Percentiles rank a stretch among this genome's conserved stretches.
Conservation (phyloP, 441 rosid species). For the Gossypium schwendimanii region DNA sequence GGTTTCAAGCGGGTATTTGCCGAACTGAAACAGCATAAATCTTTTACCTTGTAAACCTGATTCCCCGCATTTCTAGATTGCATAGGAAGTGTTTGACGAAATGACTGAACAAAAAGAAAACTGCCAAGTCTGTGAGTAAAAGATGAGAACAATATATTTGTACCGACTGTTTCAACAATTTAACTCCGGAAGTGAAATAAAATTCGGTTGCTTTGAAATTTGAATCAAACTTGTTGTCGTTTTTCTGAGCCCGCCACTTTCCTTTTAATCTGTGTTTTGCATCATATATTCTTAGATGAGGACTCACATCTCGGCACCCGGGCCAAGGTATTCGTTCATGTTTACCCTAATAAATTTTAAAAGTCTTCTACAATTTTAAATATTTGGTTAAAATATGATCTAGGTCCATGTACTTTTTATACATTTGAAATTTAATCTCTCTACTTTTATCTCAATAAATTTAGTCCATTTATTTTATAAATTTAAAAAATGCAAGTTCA, state of each 20-base stretch:
- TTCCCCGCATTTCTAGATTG: constrained; percentile 33
- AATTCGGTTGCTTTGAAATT: neutral
- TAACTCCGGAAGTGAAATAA: neutral
- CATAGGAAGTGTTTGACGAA: constrained; percentile 31
- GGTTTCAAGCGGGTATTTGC: constrained; percentile 15
- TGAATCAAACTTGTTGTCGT: neutral
- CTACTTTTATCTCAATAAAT: no score
- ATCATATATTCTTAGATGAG: neutral
- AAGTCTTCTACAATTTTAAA: no score
- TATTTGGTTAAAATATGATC: no score
- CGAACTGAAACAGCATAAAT: constrained; percentile 16
- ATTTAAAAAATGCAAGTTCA: no score
- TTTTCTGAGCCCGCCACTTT: neutral
- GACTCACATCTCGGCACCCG: neutral
- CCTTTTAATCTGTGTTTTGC: neutral
- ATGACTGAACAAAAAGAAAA: constrained; percentile 24
- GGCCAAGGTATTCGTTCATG: no score
- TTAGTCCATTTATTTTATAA: no score
- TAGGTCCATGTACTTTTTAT: no score
- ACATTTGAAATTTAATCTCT: no score
- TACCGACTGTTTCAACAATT: neutral
- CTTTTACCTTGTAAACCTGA: constrained; percentile 33
- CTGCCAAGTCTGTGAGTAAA: neutral
- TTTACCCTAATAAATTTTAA: no score
- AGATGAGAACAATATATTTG: neutral